Evolutionary conservation across 1,139 yeast species (phyloP), one percentile per base, ranked within the genome.

Genomic region (Hyphopichia fennica): DNA sequence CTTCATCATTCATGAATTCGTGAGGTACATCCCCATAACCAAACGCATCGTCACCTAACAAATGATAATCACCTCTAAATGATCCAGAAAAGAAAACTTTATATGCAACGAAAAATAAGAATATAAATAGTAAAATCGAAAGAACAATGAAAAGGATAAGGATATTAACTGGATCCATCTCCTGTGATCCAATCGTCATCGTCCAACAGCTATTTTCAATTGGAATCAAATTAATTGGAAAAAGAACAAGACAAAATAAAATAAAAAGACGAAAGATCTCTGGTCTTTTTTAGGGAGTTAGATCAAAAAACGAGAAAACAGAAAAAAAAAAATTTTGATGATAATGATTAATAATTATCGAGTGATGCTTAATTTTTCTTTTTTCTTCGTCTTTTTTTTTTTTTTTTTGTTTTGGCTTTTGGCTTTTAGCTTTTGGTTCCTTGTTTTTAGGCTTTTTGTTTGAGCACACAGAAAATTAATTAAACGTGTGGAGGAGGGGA

Each of bases 1-100:
- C 77, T 41, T 71, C 75, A 48, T 72, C 77, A 48, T 72, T 70
- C 19, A 72, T 52, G 45, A 67, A 72, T 44, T 69, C 78, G 29
- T 60, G 57, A 4, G 75, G 75, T 4, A 69, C 57, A 34, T 63
- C 60, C 29, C 46, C 46, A 8, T 50, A 48, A 3, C 57, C 56
- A 39, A 49, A 46, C 14, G 45, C 41, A 25, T 57, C 59, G 20
- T 56, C 48, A 8, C 56, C 56, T 17, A 60, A 46, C 13, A 52
- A 45, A 4, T 50, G 44, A 35, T 57, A 56, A 22, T 52, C 60
- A 42, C 51, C 45, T 34, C 53, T 43, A 23, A 44, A 45, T 14
- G 45, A 43, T 36, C 38, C 41, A 16, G 40, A 37, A 33, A 46
- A 44, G 40, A 49, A 51, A 13, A 53, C 35, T 33, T 41, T 48